Conservation (phyloP, 768 basidiomycete genomes). For the Saitozyma podzolica region DNA sequence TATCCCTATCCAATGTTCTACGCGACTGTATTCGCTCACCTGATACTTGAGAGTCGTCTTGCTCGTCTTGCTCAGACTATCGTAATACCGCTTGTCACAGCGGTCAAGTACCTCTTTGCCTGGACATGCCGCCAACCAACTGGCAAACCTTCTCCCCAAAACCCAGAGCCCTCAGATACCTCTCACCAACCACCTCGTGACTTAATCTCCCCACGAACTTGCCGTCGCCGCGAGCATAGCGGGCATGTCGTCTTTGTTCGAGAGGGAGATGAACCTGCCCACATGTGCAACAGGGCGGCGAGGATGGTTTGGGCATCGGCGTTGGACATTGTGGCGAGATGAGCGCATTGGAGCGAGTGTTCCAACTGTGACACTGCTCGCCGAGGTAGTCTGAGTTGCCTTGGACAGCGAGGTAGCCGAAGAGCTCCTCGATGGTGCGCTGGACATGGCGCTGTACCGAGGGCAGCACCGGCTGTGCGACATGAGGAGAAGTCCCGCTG, state of each 20-base stretch:
- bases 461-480: background rate
- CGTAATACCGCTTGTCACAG: background rate
- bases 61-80: constrained; percentile 8
- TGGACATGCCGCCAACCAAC: constrained; percentile 16
- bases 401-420: constrained; percentile 3
- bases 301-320: constrained; percentile 13
- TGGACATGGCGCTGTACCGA: background rate
- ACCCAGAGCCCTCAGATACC: constrained; percentile 8
- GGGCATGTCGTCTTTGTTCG: constrained; percentile 4
- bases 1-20: no score
- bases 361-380: constrained; percentile 15
- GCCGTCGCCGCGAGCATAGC: background rate
- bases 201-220: constrained; percentile 3
- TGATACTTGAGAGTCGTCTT: constrained; percentile 15
- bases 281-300: constrained; percentile 15
- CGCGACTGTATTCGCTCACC: background rate
- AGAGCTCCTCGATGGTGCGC: background rate
- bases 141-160: constrained; percentile 14
- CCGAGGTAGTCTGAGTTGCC: constrained; percentile 16
- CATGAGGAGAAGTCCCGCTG: no score
- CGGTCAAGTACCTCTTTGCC: constrained; percentile 14
- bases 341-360: constrained; percentile 16
- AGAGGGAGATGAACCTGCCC: constrained; percentile 14
- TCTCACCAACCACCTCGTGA: constrained; percentile 14
- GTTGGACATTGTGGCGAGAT: constrained; percentile 3